Percentiles rank a stretch among this genome's conserved stretches.
These are phyloP conservation scores for Xylaria palmicola DNA, from an alignment of 495 filamentous ascomycete genomes.

Conservation along the genomic window DNA sequence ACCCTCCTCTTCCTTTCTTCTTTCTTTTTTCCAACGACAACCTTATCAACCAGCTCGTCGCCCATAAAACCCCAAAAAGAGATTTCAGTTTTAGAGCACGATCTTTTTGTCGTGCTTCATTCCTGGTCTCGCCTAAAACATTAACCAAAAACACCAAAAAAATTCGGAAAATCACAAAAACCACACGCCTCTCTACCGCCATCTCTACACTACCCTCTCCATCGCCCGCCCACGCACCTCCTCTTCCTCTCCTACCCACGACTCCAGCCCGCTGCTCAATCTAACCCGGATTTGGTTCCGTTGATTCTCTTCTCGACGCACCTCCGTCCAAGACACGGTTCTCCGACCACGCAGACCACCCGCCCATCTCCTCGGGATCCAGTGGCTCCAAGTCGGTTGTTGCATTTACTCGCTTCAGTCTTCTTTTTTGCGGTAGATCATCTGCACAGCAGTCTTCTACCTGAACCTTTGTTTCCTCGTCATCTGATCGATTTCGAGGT, in stretches of 20 bases:
- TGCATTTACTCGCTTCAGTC: neutral
- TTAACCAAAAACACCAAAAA: conserved; percentile 54
- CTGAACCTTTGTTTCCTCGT: neutral
- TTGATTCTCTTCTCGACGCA: conserved; percentile 1
- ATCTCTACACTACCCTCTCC: conserved; percentile 23
- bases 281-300: conserved; percentile 12
- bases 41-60: conserved; percentile 36
- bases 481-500: neutral
- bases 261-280: conserved; percentile 5
- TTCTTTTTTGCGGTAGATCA: neutral
- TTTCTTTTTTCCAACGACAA: conserved; percentile 29
- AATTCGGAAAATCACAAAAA: conserved; percentile 47
- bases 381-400: conserved; percentile 10
- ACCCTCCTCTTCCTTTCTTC: conserved; percentile 21
- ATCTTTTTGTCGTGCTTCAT: conserved; percentile 29
- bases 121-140: conserved; percentile 46
- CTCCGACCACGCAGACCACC: neutral
- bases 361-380: neutral
- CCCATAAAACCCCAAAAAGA: conserved; percentile 33
- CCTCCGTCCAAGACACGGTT: neutral
- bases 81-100: conserved; percentile 34
- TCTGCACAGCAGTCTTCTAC: neutral
- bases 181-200: conserved; percentile 21
- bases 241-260: neutral
- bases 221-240: neutral